phyloP scores from a whole-genome alignment of 2,329 filamentous ascomycete species.

The Colletotrichum coccodes region DNA sequence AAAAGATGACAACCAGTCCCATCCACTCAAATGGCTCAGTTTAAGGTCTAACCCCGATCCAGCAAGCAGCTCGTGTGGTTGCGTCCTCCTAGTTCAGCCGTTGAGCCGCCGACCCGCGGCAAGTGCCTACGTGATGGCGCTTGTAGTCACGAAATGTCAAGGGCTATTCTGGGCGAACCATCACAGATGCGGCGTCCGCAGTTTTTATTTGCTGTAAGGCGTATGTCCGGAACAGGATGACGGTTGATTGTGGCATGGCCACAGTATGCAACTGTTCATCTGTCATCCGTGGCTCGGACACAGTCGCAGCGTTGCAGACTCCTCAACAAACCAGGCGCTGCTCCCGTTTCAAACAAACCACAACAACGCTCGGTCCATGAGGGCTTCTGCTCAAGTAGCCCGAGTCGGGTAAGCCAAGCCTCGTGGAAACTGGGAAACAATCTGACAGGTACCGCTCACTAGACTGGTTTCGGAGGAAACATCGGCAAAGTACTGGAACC shows the following conservation, averaged over 20 bases:
- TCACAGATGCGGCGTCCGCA: not conserved
- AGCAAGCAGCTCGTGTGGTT: not conserved
- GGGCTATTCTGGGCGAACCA: not conserved
- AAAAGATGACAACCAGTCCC: not conserved
- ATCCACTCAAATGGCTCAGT: not conserved
- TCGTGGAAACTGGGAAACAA: slow-evolving; percentile 1
- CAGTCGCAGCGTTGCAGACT: not conserved
- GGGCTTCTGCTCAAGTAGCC: not conserved
- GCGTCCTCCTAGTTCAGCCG: not conserved
- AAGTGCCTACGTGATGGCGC: no score
- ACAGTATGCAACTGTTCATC: not conserved
- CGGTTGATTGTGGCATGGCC: no score
- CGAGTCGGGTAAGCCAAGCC: slow-evolving; percentile 14
- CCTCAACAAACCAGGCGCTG: slow-evolving; percentile 1
- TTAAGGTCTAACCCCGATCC: not conserved
- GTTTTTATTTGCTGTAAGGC: not conserved
- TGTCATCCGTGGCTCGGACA: not conserved
- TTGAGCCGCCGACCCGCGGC: no score
- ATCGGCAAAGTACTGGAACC: not conserved
- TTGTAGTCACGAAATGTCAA: no score
- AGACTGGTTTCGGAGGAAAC: not conserved
- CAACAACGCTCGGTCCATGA: slow-evolving; percentile 2
- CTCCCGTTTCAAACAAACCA: slow-evolving; percentile 16
- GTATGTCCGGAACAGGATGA: not conserved
- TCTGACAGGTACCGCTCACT: slow-evolving; percentile 8